Evolutionary conservation across 73 alveolate species (phyloP).

Genomic region (Breviolum minutum): DNA sequence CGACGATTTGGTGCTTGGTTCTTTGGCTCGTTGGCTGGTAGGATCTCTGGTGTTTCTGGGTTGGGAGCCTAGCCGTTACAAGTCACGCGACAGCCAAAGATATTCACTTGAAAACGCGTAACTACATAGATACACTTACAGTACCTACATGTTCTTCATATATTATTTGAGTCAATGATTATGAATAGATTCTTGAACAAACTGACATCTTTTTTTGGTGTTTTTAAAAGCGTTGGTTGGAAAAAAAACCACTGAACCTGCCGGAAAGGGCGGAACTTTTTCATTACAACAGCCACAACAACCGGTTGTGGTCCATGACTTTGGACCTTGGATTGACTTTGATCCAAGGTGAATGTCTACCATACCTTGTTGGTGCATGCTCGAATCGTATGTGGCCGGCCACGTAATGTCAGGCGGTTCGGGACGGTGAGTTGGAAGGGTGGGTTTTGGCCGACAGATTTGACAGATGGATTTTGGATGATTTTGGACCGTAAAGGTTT

Average conservation of each 20-base stretch:
- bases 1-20: no score
- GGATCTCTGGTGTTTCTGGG: slow-evolving; percentile 68
- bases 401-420: slow-evolving; percentile 58
- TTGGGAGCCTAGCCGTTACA: no score
- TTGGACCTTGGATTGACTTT: no score
- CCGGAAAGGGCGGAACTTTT: no score
- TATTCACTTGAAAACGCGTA: no score
- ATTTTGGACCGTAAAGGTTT: background rate
- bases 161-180: background rate
- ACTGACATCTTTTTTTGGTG: background rate
- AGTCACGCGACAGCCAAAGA: no score
- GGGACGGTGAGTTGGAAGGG: no score
- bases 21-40: background rate
- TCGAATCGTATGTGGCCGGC: slow-evolving; percentile 17
- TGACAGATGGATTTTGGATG: background rate
- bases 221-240: no score
- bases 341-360: slow-evolving; percentile 50
- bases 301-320: no score
- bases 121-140: background rate
- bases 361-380: slow-evolving; percentile 81
- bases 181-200: background rate
- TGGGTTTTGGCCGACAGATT: no score
- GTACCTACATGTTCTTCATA: background rate
- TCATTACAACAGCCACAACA: no score
- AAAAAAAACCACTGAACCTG: no score